Evolutionary conservation across 805 yeast genomes (phyloP), one percentile per base, ranked within the genome.

Genomic region (Starmerella floris): DNA sequence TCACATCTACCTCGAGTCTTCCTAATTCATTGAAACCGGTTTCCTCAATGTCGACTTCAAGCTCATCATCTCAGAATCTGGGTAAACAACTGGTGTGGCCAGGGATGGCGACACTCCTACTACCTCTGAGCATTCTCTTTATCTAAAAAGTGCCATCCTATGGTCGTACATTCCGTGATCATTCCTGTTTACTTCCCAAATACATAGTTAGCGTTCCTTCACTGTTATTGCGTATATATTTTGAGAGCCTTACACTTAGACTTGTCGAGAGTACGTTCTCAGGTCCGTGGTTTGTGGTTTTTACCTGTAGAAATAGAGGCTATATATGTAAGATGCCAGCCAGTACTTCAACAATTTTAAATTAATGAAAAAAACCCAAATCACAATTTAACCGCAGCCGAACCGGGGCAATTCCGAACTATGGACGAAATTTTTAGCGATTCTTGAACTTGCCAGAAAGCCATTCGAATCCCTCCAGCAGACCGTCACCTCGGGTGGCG

Each of bases 401-500:
- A 25, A 25, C n/a, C n/a, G n/a, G 28, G 13, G 8, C 28, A 25
- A 25, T 9, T 25, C 28, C 13, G 13, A 25, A 13, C 13, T 13
- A 8, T 13, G 28, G 13, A 25, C 28, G 13, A 25, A 13, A 25
- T 25, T 25, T 13, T 52, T 52, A 52, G 50, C 63, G 62, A 61
- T 58, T 79, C 73, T 84, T 84, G 69, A 85, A 76, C 72, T 82
- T 83, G 62, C 83, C 80, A 56, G 87, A 76, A 62, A 85, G 77
- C 96, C 96, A 85, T 72, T 85, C 95, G 65, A 85, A 77, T 74
- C 96, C 96, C 71, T 85, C 95, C 66, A 84, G 82, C 62, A 85
- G 73, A 73, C 97, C 97, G 65, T 87, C 96, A 72, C 97, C 98
- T 51, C 97, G 83, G 55, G 96, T 88, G 56, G 98, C 98, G 72